A percentile compares a stretch with the other conserved stretches of the same genome.
These are phyloP conservation scores for Trypanosoma scelopori DNA, from an alignment of 208 protist species.

Conservation along the genomic window DNA sequence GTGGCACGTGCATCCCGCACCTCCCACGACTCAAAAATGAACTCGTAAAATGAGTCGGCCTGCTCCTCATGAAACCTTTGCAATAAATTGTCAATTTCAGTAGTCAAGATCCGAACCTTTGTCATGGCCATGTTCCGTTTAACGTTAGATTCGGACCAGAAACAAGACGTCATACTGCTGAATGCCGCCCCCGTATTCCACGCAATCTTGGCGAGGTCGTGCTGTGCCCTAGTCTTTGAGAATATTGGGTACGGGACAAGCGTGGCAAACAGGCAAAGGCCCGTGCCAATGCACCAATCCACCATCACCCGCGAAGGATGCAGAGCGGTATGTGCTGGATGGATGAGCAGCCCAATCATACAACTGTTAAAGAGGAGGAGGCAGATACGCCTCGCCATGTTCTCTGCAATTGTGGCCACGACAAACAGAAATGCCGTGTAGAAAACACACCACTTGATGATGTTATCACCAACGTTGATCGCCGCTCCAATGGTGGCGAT, in stretches of 20 bases:
- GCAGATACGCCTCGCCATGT: slow-evolving; percentile 67
- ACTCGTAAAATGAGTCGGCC: slow-evolving; percentile 77
- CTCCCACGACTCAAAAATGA: slow-evolving; percentile 77
- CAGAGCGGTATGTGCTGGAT: slow-evolving; percentile 26
- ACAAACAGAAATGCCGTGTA: slow-evolving; percentile 79
- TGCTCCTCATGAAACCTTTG: slow-evolving; percentile 59
- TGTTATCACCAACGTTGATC: slow-evolving; percentile 56
- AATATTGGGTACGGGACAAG: slow-evolving; percentile 84
- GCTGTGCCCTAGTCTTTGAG: slow-evolving; percentile 66
- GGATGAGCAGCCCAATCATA: slow-evolving; percentile 64
- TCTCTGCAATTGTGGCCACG: slow-evolving; percentile 77
- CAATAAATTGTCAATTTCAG: slow-evolving; percentile 65
- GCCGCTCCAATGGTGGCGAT: slow-evolving; percentile 67
- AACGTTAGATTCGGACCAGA: slow-evolving; percentile 85
- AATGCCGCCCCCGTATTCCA: slow-evolving; percentile 70
- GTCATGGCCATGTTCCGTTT: slow-evolving; percentile 86
- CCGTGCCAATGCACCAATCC: slow-evolving; percentile 85
- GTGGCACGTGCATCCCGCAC: slow-evolving; percentile 55
- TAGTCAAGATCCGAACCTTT: slow-evolving; percentile 70
- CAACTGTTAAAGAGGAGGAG: slow-evolving; percentile 90
- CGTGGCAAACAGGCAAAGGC: slow-evolving; percentile 59
- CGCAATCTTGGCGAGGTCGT: slow-evolving; percentile 44
- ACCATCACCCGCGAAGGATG: slow-evolving; percentile 83
- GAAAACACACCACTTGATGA: slow-evolving; percentile 67
- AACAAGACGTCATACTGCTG: slow-evolving; percentile 71